A percentile compares a stretch with the other conserved stretches of the same genome.
phyloP scores from a whole-genome alignment of 2,329 filamentous ascomycete genomes.

The Fusarium chaquense region DNA sequence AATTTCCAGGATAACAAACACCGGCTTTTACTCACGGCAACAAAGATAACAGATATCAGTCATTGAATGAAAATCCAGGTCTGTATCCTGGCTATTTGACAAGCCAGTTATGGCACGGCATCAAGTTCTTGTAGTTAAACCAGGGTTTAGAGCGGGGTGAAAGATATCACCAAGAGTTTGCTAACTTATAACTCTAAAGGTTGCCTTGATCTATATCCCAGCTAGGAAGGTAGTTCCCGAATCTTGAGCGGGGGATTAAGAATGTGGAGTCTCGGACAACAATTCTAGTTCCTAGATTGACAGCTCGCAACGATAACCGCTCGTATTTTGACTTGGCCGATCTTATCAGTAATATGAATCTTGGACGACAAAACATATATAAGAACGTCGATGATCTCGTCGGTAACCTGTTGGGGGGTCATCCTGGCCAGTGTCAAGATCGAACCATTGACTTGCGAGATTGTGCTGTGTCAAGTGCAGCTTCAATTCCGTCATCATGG shows the following conservation, averaged over 20 bases:
- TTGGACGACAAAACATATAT: neutral
- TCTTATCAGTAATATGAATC: neutral
- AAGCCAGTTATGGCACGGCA: neutral
- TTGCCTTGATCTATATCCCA: conserved; percentile 21
- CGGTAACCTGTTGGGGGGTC: neutral
- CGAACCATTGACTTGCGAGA: neutral
- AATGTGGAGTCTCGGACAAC: conserved; percentile 24
- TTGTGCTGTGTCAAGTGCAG: no score
- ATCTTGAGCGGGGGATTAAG: conserved; percentile 3
- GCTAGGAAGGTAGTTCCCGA: conserved; percentile 23
- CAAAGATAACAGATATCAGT: neutral
- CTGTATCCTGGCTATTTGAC: neutral
- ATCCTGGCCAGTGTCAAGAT: neutral
- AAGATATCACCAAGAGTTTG: neutral
- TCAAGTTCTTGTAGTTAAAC: neutral
- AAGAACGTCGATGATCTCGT: neutral
- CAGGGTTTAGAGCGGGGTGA: conserved; percentile 17
- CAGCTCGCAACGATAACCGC: neutral
- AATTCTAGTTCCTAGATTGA: conserved; percentile 30
- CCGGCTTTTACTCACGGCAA: neutral
- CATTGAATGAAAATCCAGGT: neutral
- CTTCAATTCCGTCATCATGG: conserved; percentile 4
- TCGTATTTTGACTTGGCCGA: neutral
- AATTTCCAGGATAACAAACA: neutral
- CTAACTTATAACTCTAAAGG: conserved; percentile 24